Evolutionary conservation across 306 rosid genomes (phyloP).

Genomic region (Vicia villosa): DNA sequence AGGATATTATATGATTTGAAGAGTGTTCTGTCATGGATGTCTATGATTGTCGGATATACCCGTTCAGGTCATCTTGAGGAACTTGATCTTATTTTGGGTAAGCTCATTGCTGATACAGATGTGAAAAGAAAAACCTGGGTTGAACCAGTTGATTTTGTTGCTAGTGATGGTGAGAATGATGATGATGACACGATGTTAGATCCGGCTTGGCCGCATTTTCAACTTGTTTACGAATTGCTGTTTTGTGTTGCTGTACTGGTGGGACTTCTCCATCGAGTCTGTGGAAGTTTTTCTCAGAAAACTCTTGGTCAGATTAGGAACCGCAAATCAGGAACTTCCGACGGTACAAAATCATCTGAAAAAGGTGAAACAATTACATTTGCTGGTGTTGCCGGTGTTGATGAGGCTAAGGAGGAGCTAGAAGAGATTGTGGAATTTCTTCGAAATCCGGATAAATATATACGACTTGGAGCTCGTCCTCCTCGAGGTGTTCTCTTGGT

Average conservation of each 20-base stretch:
- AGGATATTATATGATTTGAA: slow-evolving; percentile 52
- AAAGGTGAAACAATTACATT: slow-evolving; percentile 86
- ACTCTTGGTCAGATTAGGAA: slow-evolving; percentile 89
- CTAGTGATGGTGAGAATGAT: too few species aligned
- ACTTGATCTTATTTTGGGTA: too few species aligned
- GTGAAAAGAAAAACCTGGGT: too few species aligned
- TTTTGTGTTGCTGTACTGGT: too few species aligned
- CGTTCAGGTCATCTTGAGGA: slow-evolving; percentile 42
- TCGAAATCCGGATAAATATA: slow-evolving; percentile 86
- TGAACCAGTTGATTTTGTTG: too few species aligned
- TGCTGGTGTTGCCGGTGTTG: slow-evolving; percentile 97
- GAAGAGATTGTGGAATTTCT: slow-evolving; percentile 99
- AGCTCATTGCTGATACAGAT: too few species aligned
- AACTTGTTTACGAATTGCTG: too few species aligned
- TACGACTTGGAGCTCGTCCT: slow-evolving; percentile 97
- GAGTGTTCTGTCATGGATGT: slow-evolving; percentile 61
- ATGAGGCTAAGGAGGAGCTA: slow-evolving; percentile 97
- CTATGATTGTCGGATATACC: slow-evolving; percentile 58
- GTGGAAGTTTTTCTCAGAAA: slow-evolving; percentile 86
- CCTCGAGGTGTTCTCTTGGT: slow-evolving; percentile 99
- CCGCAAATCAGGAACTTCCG: slow-evolving; percentile 78
- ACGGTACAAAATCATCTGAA: slow-evolving; percentile 73
- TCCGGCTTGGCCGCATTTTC: too few species aligned
- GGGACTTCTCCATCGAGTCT: too few species aligned
- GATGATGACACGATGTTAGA: too few species aligned